A percentile compares a stretch with the other conserved stretches of the same genome.
These are phyloP conservation scores for Suillus ampliporus DNA, from an alignment of 768 basidiomycete genomes.

Conservation along the genomic window DNA sequence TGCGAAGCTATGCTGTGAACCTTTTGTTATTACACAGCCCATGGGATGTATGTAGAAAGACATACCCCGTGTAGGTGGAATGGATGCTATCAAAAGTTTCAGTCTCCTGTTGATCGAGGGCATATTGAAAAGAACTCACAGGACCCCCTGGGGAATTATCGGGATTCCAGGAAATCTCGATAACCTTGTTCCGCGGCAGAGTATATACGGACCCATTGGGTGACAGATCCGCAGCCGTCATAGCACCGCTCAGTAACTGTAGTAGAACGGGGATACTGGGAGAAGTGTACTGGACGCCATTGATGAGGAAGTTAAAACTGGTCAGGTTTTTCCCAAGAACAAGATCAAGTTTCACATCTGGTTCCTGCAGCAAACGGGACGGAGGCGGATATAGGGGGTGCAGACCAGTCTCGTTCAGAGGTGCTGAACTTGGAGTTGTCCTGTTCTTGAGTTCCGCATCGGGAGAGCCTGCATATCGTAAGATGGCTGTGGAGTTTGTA, in stretches of 20 bases:
- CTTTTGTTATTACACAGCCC: background rate
- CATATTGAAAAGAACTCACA: constrained; percentile 9
- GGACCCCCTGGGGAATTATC: constrained; percentile 3
- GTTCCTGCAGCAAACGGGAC: background rate
- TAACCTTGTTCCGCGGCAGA: constrained; percentile 49
- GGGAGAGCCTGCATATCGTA: constrained; percentile 48
- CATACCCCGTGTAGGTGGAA: constrained; percentile 28
- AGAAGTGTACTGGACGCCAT: constrained; percentile 40
- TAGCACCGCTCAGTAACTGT: constrained; percentile 49
- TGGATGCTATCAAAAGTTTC: constrained; percentile 25
- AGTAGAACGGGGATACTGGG: constrained; percentile 51
- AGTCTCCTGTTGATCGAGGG: background rate
- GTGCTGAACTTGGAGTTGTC: background rate
- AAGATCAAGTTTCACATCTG: constrained; percentile 43
- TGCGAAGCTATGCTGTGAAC: background rate
- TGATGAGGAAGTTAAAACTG: constrained; percentile 32
- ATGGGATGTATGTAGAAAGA: background rate
- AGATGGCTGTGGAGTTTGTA: constrained; percentile 47
- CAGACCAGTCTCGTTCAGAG: background rate
- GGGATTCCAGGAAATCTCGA: constrained; percentile 43
- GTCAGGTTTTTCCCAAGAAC: constrained; percentile 30
- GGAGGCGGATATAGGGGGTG: background rate
- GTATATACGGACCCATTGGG: constrained; percentile 49
- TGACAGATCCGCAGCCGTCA: constrained; percentile 41
- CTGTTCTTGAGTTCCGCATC: constrained; percentile 39